Conservation (phyloP, 805 yeast genomes). For the Metschnikowia picachoensis region DNA sequence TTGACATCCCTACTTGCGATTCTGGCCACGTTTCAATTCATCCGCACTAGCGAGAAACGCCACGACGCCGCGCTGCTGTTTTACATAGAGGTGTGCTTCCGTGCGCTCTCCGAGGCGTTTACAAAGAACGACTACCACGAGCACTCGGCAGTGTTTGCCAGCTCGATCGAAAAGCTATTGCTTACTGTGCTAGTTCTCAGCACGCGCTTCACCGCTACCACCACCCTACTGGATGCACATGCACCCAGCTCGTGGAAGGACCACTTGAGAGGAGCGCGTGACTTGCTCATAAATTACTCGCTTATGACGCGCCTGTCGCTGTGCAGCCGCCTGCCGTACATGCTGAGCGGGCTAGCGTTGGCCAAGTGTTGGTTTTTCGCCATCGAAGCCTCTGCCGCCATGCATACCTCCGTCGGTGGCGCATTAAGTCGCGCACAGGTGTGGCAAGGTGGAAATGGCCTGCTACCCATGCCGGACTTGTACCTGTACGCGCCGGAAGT, state of each 20-base stretch:
- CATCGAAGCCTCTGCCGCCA: constrained; percentile 22
- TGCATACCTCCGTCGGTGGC: constrained; percentile 18
- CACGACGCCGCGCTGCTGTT: constrained; percentile 21
- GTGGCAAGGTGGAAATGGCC: background rate
- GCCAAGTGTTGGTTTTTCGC: constrained; percentile 29
- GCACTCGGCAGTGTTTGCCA: constrained; percentile 11
- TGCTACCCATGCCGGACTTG: background rate
- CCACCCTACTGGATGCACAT: constrained; percentile 8
- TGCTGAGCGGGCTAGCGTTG: constrained; percentile 22
- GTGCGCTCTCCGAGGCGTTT: constrained; percentile 20
- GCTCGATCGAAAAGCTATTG: constrained; percentile 23
- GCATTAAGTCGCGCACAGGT: constrained; percentile 2
- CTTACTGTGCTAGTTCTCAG: constrained; percentile 25
- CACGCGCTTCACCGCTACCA: constrained; percentile 23
- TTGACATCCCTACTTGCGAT: constrained; percentile 24
- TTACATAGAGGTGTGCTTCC: constrained; percentile 21
- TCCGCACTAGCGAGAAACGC: constrained; percentile 19
- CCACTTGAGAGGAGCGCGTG: constrained; percentile 25
- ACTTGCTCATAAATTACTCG: constrained; percentile 20
- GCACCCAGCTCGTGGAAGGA: constrained; percentile 21
- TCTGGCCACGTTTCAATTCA: constrained; percentile 26
- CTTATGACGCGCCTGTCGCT: constrained; percentile 7
- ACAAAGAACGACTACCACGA: constrained; percentile 11
- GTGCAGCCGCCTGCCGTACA: constrained; percentile 6
- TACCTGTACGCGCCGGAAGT: constrained; percentile 3